Evolutionary conservation across 2,329 filamentous ascomycete genomes (phyloP).

Genomic region (Fusarium multiceps): DNA sequence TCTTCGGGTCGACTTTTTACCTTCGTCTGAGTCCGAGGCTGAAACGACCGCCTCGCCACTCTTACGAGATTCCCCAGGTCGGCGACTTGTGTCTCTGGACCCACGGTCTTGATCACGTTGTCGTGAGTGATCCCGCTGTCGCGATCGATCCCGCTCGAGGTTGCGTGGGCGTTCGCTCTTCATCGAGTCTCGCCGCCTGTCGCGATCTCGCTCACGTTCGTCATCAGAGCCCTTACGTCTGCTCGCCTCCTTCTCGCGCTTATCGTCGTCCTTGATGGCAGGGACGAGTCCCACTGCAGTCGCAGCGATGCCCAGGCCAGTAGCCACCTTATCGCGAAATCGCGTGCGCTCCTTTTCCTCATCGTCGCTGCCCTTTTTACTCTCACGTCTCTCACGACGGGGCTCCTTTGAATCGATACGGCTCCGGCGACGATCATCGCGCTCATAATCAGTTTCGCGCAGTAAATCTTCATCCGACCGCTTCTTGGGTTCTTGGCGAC

Average conservation of each 20-base stretch:
- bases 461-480: slow-evolving; percentile 49
- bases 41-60: slow-evolving; percentile 51
- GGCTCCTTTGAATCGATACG: slow-evolving; percentile 44
- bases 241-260: slow-evolving; percentile 49
- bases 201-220: slow-evolving; percentile 43
- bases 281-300: slow-evolving; percentile 59
- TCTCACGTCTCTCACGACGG: slow-evolving; percentile 48
- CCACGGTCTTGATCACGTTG: slow-evolving; percentile 41
- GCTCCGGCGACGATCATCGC: slow-evolving; percentile 46
- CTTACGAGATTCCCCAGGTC: slow-evolving; percentile 54
- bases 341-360: slow-evolving; percentile 57
- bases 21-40: slow-evolving; percentile 57
- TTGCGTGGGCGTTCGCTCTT: slow-evolving; percentile 1
- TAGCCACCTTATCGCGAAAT: slow-evolving; percentile 60
- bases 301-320: slow-evolving; percentile 61
- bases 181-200: slow-evolving; percentile 8
- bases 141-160: slow-evolving; percentile 32
- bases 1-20: slow-evolving; percentile 54
- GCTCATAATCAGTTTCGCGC: slow-evolving; percentile 46
- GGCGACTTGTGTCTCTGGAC: slow-evolving; percentile 49
- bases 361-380: slow-evolving; percentile 47
- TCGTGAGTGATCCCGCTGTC: slow-evolving; percentile 38
- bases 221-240: slow-evolving; percentile 50
- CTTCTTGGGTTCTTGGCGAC: slow-evolving; percentile 48
- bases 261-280: slow-evolving; percentile 54